Conservation (phyloP, 176 grass and related monocot species). For the Secale cereale region DNA sequence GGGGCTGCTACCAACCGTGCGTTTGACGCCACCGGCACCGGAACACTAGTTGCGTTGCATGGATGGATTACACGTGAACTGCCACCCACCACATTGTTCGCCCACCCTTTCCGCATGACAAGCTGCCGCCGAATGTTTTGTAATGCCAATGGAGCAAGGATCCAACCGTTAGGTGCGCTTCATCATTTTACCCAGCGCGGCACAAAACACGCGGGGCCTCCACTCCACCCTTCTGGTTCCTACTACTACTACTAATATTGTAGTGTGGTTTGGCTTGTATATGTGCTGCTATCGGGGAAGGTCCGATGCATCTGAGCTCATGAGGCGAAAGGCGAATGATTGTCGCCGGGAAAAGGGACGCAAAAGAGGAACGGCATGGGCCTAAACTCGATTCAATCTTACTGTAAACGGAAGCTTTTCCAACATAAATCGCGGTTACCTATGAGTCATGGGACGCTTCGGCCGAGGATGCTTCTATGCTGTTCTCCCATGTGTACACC, state of each 20-base stretch:
- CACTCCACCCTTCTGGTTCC: no score
- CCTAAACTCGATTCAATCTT: not conserved
- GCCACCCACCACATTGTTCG: not conserved
- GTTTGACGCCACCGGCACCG: not conserved
- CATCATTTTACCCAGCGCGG: not conserved
- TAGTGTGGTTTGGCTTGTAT: no score
- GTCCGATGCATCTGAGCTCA: no score
- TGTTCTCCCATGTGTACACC: not conserved
- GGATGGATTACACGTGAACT: no score
- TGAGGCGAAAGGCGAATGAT: no score
- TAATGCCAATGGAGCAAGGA: not conserved
- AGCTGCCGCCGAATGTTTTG: not conserved
- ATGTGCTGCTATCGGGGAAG: no score
- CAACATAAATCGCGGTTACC: no score
- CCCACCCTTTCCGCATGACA: slow-evolving; percentile 6
- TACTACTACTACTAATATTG: no score
- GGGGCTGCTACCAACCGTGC: slow-evolving; percentile 8
- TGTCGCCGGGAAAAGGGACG: no score
- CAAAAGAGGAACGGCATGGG: no score
- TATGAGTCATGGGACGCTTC: no score
- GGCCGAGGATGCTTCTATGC: no score
- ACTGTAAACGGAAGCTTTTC: not conserved
- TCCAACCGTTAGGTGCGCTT: not conserved
- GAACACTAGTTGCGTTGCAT: not conserved
- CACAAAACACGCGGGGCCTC: not conserved